Evolutionary conservation across 139 green algal species (phyloP).

Genomic region (Zygnema circumcarinatum): DNA sequence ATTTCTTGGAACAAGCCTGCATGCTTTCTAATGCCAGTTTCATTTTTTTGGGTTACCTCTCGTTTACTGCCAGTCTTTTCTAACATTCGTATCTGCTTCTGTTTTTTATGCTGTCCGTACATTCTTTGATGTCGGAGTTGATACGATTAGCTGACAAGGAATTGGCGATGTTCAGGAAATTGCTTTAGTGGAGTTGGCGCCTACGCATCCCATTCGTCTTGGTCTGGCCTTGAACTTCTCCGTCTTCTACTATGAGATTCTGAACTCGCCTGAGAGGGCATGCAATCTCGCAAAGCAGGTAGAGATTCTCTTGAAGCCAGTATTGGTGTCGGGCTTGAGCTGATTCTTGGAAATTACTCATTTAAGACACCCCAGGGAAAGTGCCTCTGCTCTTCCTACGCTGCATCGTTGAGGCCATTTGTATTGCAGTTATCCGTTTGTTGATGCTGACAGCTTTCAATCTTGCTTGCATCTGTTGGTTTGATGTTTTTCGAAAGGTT

Average conservation of each 20-base stretch:
- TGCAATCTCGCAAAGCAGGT: slow-evolving; percentile 88
- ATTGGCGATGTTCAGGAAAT: slow-evolving; percentile 86
- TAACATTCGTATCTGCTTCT: too few species aligned
- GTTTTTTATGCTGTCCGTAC: too few species aligned
- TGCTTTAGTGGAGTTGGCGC: slow-evolving; percentile 88
- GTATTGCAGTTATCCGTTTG: background rate
- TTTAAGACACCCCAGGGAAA: background rate
- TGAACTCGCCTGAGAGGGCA: slow-evolving; percentile 94
- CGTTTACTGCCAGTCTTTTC: too few species aligned
- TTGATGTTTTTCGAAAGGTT: background rate
- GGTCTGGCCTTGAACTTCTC: slow-evolving; percentile 99
- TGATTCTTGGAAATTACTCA: background rate
- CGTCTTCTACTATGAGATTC: slow-evolving; percentile 99
- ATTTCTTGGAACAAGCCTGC: background rate
- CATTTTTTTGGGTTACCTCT: slow-evolving; percentile 15
- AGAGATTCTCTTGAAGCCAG: slow-evolving; percentile 53
- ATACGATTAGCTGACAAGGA: background rate
- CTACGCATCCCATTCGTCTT: slow-evolving; percentile 97
- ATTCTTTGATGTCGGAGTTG: too few species aligned
- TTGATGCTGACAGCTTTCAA: background rate
- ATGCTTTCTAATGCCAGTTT: background rate
- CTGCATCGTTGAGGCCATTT: background rate
- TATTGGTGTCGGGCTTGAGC: background rate
- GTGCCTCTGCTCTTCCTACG: background rate
- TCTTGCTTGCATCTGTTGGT: background rate